These are phyloP conservation scores for Lactarius hatsudake DNA, from an alignment of 768 basidiomycete genomes.

Conservation along the genomic window DNA sequence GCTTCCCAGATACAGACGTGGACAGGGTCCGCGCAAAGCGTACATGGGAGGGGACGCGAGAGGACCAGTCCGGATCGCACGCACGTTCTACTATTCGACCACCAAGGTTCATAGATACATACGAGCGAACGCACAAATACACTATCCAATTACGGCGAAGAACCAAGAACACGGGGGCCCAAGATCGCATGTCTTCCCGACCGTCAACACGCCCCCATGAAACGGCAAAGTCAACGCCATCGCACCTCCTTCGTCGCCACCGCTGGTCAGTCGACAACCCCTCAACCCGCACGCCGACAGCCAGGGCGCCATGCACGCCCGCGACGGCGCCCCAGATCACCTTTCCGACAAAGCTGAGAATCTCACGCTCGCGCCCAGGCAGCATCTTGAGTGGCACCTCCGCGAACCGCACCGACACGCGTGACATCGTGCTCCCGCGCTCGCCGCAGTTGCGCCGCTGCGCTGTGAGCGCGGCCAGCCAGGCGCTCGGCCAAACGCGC, in stretches of 20 bases:
- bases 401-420: constrained; percentile 60
- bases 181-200: constrained; percentile 9
- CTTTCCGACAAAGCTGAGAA: constrained; percentile 75
- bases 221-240: constrained; percentile 25
- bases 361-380: constrained; percentile 72
- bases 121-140: neutral
- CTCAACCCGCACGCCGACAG: constrained; percentile 19
- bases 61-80: too few relatives aligned
- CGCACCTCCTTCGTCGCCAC: neutral
- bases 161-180: neutral
- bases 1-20: too few relatives aligned
- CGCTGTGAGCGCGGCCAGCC: constrained; percentile 49
- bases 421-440: constrained; percentile 52
- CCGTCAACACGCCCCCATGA: constrained; percentile 13
- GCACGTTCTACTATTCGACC: too few relatives aligned
- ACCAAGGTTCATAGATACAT: too few relatives aligned
- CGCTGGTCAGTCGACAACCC: constrained; percentile 5
- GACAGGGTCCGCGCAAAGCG: too few relatives aligned
- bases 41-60: too few relatives aligned
- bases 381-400: constrained; percentile 72
- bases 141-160: neutral
- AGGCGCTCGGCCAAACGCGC: constrained; percentile 65
- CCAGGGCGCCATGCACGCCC: constrained; percentile 23
- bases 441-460: constrained; percentile 40
- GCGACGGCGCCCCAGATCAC: constrained; percentile 41